Percentiles rank a stretch among this genome's conserved stretches.
Conservation (phyloP, 345 rosid species). For the Eucalyptus rudis region DNA sequence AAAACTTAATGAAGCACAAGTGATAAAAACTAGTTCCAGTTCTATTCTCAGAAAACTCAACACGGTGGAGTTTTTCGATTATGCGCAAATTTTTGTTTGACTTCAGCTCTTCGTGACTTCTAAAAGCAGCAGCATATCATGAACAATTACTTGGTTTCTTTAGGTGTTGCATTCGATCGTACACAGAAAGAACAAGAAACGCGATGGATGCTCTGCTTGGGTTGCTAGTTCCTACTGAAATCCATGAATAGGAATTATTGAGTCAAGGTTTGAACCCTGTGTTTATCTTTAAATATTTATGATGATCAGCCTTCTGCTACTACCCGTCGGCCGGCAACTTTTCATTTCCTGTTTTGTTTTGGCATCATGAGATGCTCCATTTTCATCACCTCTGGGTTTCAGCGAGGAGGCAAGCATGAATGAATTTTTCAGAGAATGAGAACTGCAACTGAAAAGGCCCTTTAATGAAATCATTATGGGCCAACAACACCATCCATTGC, state of each 20-base stretch:
- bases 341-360: neutral
- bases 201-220: neutral
- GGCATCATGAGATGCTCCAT: neutral
- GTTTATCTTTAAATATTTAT: neutral
- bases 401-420: neutral
- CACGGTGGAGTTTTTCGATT: neutral
- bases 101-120: neutral
- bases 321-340: neutral
- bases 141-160: neutral
- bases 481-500: neutral
- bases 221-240: neutral
- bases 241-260: neutral
- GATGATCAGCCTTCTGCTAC: neutral
- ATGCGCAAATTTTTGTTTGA: neutral
- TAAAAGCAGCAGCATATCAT: neutral
- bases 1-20: neutral
- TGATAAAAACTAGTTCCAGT: neutral
- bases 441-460: neutral
- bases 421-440: neutral
- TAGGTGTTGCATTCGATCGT: neutral
- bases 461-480: neutral
- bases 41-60: neutral
- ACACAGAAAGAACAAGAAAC: neutral
- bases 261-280: neutral
- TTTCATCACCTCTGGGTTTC: neutral